phyloP scores from a whole-genome alignment of 257 asterid genomes.

The Paulownia fortunei region DNA sequence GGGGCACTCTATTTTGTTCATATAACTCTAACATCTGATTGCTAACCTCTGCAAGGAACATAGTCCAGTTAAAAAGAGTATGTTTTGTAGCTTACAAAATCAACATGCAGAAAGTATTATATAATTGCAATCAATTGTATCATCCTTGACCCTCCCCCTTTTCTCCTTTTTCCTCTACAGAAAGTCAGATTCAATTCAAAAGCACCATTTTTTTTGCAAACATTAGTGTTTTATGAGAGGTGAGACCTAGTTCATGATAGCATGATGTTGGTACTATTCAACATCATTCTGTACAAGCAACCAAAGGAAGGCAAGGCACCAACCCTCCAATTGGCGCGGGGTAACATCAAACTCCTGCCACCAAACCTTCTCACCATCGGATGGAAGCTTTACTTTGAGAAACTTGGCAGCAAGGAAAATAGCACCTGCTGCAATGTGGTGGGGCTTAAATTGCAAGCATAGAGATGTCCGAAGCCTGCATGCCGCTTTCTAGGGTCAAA shows the following conservation, averaged over 20 bases:
- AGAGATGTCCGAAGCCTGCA: conserved; percentile 88
- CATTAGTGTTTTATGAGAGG: not conserved
- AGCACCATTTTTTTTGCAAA: conserved; percentile 27
- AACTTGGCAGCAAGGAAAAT: conserved; percentile 88
- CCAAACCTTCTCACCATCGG: conserved; percentile 83
- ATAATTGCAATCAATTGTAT: conserved; percentile 11
- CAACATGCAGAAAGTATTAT: not conserved
- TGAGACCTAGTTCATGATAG: conserved; percentile 27
- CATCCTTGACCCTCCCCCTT: conserved; percentile 37
- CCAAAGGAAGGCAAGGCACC: conserved; percentile 52
- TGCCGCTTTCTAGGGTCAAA: conserved; percentile 57
- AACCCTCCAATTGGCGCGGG: conserved; percentile 90
- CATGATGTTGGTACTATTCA: conserved; percentile 24
- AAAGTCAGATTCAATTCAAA: conserved; percentile 4
- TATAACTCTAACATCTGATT: conserved; percentile 80
- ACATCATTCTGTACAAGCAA: conserved; percentile 36
- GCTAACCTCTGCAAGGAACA: conserved; percentile 77
- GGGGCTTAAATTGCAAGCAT: conserved; percentile 93
- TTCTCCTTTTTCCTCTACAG: conserved; percentile 24
- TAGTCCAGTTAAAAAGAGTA: not conserved
- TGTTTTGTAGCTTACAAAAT: conserved; percentile 19
- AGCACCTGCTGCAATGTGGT: conserved; percentile 90
- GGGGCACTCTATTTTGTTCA: conserved; percentile 63
- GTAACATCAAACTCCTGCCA: conserved; percentile 93
- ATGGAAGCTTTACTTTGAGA: conserved; percentile 84